A percentile compares a stretch with the other conserved stretches of the same genome.
Evolutionary conservation across 148 eudicot species (phyloP).

Genomic region (Fagopyrum homotropicum): DNA sequence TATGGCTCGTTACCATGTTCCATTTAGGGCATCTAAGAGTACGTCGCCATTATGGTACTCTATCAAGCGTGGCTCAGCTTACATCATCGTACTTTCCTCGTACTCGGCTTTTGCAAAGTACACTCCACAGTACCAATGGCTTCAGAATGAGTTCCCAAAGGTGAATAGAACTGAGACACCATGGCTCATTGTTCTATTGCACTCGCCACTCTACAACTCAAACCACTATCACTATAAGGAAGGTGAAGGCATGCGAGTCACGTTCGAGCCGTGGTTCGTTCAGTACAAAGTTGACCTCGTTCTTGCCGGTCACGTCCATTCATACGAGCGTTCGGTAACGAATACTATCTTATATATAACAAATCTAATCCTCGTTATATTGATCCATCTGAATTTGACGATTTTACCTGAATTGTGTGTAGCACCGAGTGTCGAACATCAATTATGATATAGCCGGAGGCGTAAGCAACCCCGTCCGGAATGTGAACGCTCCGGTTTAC

Average conservation of each 20-base stretch:
- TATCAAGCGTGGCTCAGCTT: slow-evolving; percentile 1
- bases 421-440: slow-evolving; percentile 37
- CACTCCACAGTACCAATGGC: slow-evolving; percentile 28
- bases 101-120: slow-evolving; percentile 19
- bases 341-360: too few species aligned
- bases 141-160: slow-evolving; percentile 22
- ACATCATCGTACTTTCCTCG: slow-evolving; percentile 8
- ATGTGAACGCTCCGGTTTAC: slow-evolving; percentile 48
- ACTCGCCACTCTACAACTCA: slow-evolving; percentile 29
- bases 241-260: slow-evolving; percentile 34
- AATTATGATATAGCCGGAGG: slow-evolving; percentile 32
- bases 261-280: slow-evolving; percentile 29
- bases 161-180: slow-evolving; percentile 31
- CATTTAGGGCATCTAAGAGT: slow-evolving; percentile 1
- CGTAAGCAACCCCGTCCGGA: slow-evolving; percentile 24
- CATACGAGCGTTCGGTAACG: slow-evolving; percentile 30
- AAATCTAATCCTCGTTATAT: too few species aligned
- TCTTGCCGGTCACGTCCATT: slow-evolving; percentile 29
- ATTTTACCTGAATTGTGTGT: not conserved
- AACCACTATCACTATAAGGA: slow-evolving; percentile 32
- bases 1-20: slow-evolving; percentile 7
- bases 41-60: slow-evolving; percentile 10
- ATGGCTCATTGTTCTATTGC: slow-evolving; percentile 30
- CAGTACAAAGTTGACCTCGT: slow-evolving; percentile 31
- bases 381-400: too few species aligned